Evolutionary conservation across 257 asterid genomes (phyloP), one percentile per base, ranked within the genome.

Genomic region (Rehmannia glutinosa): DNA sequence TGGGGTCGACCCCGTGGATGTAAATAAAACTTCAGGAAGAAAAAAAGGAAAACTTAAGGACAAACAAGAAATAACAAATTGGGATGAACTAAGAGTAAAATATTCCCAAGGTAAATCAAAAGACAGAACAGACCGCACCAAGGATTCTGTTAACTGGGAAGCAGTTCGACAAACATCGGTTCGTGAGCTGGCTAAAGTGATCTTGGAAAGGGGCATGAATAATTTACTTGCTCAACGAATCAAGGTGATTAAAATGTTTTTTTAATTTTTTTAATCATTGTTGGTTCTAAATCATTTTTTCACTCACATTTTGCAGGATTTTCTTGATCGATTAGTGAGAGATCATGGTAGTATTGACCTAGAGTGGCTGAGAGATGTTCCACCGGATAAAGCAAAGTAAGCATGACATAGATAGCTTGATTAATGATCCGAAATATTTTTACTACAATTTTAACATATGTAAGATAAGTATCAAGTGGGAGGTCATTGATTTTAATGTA

Each of bases 331-430:
- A 3, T 23, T 77, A 42, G 66, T 78, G 2, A 70, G 69, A 60
- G 81, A 85, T 72, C 88, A 81, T 39, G 87, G 83, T n/a, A 60
- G 73, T 43, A 12, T 79, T 23, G 87, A 87, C 64, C 78, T 89
- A 6, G 97, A 85, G 69, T 89, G 95, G 92, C 70, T 89, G 66
- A 71, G 87, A 76, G 70, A 77, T 43, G 85, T 79, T 58, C 89
- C 89, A 10, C 82, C 80, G 0, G 64, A 71, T n/a, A 66, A 82
- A 55, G 84, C 81, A 54, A 82, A 78, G 92, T 80, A 79, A 60
- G 73, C 16, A 17, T 12, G 0, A n/a, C 38, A 51, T 46, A 17
- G n/a, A n/a, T n/a, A n/a, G n/a, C n/a, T n/a, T n/a, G n/a, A n/a
- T n/a, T n/a, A n/a, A n/a, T n/a, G n/a, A n/a, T n/a, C n/a, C n/a